phyloP scores from a whole-genome alignment of 1,284 basidiomycete species.

The Ustilago tritici region DNA sequence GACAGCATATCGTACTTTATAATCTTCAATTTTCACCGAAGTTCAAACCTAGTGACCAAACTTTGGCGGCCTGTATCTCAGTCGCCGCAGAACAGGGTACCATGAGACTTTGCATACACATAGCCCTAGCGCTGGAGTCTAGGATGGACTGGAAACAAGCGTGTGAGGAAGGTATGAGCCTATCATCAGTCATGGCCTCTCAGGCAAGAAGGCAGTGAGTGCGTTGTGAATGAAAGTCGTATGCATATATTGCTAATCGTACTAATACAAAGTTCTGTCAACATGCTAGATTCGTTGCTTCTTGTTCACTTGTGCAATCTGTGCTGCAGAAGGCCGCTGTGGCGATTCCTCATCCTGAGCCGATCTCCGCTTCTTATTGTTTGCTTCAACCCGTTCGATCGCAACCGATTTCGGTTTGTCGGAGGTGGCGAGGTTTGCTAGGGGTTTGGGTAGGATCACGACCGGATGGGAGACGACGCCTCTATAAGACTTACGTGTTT shows the following conservation, averaged over 20 bases:
- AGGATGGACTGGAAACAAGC: too few species aligned
- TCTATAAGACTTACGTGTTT: slow-evolving; percentile 58
- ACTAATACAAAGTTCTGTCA: background rate
- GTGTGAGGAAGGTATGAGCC: background rate
- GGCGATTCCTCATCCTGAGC: background rate
- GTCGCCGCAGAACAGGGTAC: too few species aligned
- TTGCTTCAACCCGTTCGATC: background rate
- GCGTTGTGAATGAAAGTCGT: background rate
- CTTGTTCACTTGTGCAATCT: slow-evolving; percentile 14
- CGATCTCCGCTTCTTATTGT: slow-evolving; percentile 25
- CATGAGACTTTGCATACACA: too few species aligned
- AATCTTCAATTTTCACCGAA: too few species aligned
- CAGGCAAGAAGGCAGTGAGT: background rate
- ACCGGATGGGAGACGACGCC: slow-evolving; percentile 52
- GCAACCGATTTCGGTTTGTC: background rate
- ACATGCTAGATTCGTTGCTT: slow-evolving; percentile 22
- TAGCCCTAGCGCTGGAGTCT: too few species aligned
- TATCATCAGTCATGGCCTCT: background rate
- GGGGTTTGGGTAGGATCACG: slow-evolving; percentile 3
- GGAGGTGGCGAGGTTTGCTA: background rate
- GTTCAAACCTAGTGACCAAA: too few species aligned
- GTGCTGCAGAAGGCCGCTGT: background rate
- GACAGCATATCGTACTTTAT: too few species aligned
- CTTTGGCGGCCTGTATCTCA: too few species aligned
- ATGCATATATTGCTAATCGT: background rate